Evolutionary conservation across 345 rosid species (phyloP), one percentile per base, ranked within the genome.

Genomic region (Theobroma cacao): DNA sequence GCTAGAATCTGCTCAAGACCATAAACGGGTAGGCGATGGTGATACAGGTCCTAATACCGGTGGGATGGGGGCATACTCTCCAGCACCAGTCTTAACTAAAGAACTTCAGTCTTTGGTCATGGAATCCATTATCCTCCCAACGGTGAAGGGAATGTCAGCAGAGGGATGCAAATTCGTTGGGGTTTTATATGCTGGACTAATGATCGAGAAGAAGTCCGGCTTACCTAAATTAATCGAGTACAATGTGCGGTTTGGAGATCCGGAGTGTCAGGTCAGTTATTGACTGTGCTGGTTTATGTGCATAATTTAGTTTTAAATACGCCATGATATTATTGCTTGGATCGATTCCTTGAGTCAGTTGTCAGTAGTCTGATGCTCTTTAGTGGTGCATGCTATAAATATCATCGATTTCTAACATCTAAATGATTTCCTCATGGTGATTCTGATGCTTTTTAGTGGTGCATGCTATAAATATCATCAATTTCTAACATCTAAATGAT

Each of bases 191-290:
- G 99, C 99, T 30, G 99, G 98, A 31, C 90, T 95, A 43, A 93
- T 95, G 99, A 92, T 93, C 48, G 97, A 95, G 86, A 92, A 90
- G 87, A 95, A 91, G 80, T 86, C 99, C 1, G 92, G 98, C 75
- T 88, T 95, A 52, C 98, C 99, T 40, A 95, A 95, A 86, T 87
- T 95, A 62, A 95, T 95, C n/a, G 99, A 93, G 89, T 95, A 88
- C 89, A 95, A 95, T 84, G 99, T 95, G 55, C 96, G 97, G 43
- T 95, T 95, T 87, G 99, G 99, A 71, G 99, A 95, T 87, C 98
- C 98, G 8, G 99, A 95, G 82, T 95, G 99, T 75, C 99, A 95
- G 95, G 99, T 93, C 48, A 50, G 88, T 81, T 48, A 94, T 91
- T 84, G 91, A 87, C 79, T 95, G 90, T 36, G 79, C 72, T 84